Base-by-base conservation (phyloP, 2,329 filamentous ascomycete species). In the Hypoxylon sp. region DNA sequence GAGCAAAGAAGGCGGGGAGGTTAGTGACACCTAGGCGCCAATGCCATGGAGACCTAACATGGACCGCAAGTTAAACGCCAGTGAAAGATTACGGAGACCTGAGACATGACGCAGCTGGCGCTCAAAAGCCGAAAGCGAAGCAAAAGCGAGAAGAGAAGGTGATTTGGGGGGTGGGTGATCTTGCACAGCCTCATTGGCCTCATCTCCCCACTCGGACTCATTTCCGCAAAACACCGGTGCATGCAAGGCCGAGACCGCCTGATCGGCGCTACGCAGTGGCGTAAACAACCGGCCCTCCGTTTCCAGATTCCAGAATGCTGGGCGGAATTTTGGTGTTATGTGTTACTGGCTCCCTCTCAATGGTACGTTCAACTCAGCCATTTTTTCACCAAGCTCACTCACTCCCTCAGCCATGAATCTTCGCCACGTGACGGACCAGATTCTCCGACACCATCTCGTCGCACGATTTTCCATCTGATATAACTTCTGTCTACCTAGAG, bases 141-240 rank as follows among this genome's bases (percentile, higher is more conserved):
- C 30, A 55, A 61, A 64, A 20, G 20, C 20, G 20, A 20, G 20
- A 20, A 20, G 25, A 27, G 25, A 27, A 27, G 25, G 25, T 27
- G 25, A 27, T 27, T 27, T 27, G 25, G 25, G 25, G 65, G 62
- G 72, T 64, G 60, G 46, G 22, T 59, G 61, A 57, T 27, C 44
- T 61, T 66, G 69, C 73, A 77, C 69, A 75, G 75, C 75, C 75
- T 60, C 73, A 58, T 76, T 76, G 75, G 75, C 74, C 72, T 75
- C 73, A 44, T n/a, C 17, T 44, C 54, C 72, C 69, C 72, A 70
- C 25, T 7, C n/a, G 8, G 40, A 11, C 40, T 44, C 40, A 44
- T 44, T 44, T 40, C 56, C 40, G 27, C 54, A 40, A 33, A 31
- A n/a, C 27, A 48, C 42, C 58, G 64, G 64, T 53, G 51, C 51